These are phyloP conservation scores for Aphanomyces astaci DNA, from an alignment of 352 stramenopile genomes.

Conservation along the genomic window DNA sequence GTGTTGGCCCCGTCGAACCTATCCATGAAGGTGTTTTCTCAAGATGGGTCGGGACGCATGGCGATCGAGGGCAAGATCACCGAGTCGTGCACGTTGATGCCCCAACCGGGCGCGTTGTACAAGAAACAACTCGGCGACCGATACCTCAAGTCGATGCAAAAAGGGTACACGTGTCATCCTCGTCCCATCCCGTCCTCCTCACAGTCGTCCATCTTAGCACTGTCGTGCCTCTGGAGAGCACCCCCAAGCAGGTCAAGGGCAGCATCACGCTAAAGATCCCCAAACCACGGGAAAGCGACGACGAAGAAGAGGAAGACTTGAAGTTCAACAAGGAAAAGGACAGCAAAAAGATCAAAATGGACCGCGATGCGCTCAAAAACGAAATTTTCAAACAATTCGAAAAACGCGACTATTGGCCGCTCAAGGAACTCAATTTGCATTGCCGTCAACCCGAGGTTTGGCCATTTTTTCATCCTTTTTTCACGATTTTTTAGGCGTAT, in stretches of 20 bases:
- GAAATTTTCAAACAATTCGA: slow-evolving; percentile 83
- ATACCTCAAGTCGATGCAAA: slow-evolving; percentile 74
- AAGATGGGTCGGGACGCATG: slow-evolving; percentile 79
- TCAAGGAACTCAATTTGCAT: slow-evolving; percentile 85
- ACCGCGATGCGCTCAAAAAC: slow-evolving; percentile 85
- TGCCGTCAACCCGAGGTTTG: slow-evolving; percentile 79
- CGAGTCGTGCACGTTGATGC: slow-evolving; percentile 80
- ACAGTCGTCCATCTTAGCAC: slow-evolving; percentile 4
- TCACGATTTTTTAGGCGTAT: slow-evolving; percentile 46
- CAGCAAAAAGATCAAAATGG: slow-evolving; percentile 88
- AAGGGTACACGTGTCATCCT: slow-evolving; percentile 16
- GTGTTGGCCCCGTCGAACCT: slow-evolving; percentile 69
- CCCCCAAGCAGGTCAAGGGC: slow-evolving; percentile 21
- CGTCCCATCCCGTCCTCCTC: neutral
- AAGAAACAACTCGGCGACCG: slow-evolving; percentile 78
- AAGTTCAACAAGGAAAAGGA: slow-evolving; percentile 50
- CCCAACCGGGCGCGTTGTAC: slow-evolving; percentile 76
- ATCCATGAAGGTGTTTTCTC: slow-evolving; percentile 78
- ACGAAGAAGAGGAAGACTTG: slow-evolving; percentile 34
- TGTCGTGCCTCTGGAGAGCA: slow-evolving; percentile 20
- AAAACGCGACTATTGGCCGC: slow-evolving; percentile 76
- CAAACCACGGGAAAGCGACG: slow-evolving; percentile 21
- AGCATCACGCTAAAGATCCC: slow-evolving; percentile 21
- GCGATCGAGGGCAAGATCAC: slow-evolving; percentile 81
- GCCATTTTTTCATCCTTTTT: neutral